Conservation (phyloP, 352 stramenopile genomes). For the Bremia lactucae region DNA sequence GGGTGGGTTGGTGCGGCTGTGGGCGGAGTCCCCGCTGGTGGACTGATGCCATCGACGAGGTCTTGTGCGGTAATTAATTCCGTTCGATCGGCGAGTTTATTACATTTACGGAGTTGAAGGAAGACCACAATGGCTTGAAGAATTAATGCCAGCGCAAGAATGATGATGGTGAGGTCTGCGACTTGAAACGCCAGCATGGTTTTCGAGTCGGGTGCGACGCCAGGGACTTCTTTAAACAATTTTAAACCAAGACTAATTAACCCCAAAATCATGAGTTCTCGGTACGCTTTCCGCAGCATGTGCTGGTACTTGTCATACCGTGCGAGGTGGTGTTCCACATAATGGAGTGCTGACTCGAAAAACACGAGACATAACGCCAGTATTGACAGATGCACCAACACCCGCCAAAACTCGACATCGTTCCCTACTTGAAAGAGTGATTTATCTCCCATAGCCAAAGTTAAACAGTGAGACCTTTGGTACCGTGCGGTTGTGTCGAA, state of each 20-base stretch:
- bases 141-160: conserved; percentile 42
- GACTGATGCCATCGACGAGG: conserved; percentile 18
- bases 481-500: conserved; percentile 5
- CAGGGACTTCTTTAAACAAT: conserved; percentile 28
- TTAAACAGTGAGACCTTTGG: conserved; percentile 13
- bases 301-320: conserved; percentile 54
- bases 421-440: conserved; percentile 50
- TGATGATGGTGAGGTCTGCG: conserved; percentile 46
- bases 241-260: conserved; percentile 50
- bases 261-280: conserved; percentile 52
- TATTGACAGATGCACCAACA: conserved; percentile 35
- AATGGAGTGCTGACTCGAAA: conserved; percentile 36
- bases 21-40: conserved; percentile 1
- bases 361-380: conserved; percentile 39
- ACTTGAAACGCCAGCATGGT: conserved; percentile 42
- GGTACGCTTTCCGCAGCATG: conserved; percentile 53
- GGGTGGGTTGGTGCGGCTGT: not conserved
- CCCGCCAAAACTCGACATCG: conserved; percentile 43
- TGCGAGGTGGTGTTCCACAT: conserved; percentile 36
- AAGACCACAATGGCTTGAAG: conserved; percentile 43
- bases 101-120: conserved; percentile 26
- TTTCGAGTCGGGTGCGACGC: conserved; percentile 17
- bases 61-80: conserved; percentile 39
- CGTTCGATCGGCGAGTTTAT: conserved; percentile 23
- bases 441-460: conserved; percentile 11